A percentile compares a stretch with the other conserved stretches of the same genome.
phyloP scores from a whole-genome alignment of 1,139 yeast genomes.

The Pichia kudriavzevii region DNA sequence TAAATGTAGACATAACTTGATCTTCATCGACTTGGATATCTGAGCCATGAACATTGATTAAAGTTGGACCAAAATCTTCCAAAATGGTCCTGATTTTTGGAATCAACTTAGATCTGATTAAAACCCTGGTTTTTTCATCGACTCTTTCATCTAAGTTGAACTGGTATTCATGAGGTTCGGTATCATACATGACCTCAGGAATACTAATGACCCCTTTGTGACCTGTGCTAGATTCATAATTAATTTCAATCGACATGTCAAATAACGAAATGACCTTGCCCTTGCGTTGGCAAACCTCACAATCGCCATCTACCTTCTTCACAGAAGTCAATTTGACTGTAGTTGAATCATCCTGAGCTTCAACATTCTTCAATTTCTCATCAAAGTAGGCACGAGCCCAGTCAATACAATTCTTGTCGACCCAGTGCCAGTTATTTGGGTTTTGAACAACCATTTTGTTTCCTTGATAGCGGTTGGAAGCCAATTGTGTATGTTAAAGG shows the following conservation, averaged over 20 bases:
- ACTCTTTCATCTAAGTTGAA: constrained; percentile 64
- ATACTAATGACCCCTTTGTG: constrained; percentile 64
- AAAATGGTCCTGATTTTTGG: constrained; percentile 62
- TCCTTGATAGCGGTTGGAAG: not conserved
- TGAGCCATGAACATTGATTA: constrained; percentile 67
- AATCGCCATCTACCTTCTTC: constrained; percentile 84
- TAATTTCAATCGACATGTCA: constrained; percentile 64
- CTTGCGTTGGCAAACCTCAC: constrained; percentile 92
- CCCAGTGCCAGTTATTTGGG: constrained; percentile 96
- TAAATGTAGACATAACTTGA: constrained; percentile 53
- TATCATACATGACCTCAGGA: constrained; percentile 95
- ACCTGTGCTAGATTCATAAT: constrained; percentile 43
- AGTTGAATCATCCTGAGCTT: constrained; percentile 25
- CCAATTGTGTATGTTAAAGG: not conserved
- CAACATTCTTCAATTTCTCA: constrained; percentile 38
- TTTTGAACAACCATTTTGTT: constrained; percentile 57
- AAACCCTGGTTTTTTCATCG: constrained; percentile 38
- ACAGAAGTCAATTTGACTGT: constrained; percentile 34
- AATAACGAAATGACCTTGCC: constrained; percentile 91
- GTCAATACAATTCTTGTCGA: constrained; percentile 88
- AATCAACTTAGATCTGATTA: constrained; percentile 53
- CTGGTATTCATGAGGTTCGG: constrained; percentile 76
- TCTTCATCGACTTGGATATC: constrained; percentile 73
- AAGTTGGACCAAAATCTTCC: constrained; percentile 64
- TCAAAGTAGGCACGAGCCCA: constrained; percentile 81